Evolutionary conservation across 2,329 filamentous ascomycete genomes (phyloP).

Genomic region (Fusarium austroafricanum): DNA sequence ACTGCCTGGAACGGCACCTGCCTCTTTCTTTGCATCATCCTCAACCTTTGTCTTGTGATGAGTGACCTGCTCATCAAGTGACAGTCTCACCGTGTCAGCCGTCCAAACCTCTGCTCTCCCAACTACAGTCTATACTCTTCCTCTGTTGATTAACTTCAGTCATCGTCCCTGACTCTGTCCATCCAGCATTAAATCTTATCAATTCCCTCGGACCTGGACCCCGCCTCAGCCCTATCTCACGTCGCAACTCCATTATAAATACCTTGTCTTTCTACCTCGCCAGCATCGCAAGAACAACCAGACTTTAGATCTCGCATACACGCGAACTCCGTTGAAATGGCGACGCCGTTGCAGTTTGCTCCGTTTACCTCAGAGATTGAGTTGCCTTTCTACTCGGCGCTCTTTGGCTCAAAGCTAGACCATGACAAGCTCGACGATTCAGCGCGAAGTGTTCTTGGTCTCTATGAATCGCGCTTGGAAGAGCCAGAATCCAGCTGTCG

Average conservation of each 20-base stretch:
- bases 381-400: constrained; percentile 90
- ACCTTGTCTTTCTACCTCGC: neutral
- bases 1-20: constrained; percentile 28
- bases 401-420: constrained; percentile 95
- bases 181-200: constrained; percentile 22
- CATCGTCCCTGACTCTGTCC: neutral
- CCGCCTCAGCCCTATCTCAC: constrained; percentile 28
- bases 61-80: constrained; percentile 42
- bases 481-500: constrained; percentile 81
- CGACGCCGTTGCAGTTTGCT: constrained; percentile 74
- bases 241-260: neutral
- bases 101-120: constrained; percentile 3
- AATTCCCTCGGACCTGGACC: constrained; percentile 11
- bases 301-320: neutral
- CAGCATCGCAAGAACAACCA: constrained; percentile 7
- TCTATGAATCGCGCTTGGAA: constrained; percentile 87
- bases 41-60: constrained; percentile 35
- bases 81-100: constrained; percentile 41
- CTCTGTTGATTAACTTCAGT: neutral
- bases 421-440: constrained; percentile 97
- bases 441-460: constrained; percentile 83
- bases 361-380: constrained; percentile 96
- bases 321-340: constrained; percentile 56
- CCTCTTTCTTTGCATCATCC: constrained; percentile 41
- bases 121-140: neutral